Evolutionary conservation across 352 stramenopile genomes (phyloP).

Genomic region (Phytopythium helicoides): DNA sequence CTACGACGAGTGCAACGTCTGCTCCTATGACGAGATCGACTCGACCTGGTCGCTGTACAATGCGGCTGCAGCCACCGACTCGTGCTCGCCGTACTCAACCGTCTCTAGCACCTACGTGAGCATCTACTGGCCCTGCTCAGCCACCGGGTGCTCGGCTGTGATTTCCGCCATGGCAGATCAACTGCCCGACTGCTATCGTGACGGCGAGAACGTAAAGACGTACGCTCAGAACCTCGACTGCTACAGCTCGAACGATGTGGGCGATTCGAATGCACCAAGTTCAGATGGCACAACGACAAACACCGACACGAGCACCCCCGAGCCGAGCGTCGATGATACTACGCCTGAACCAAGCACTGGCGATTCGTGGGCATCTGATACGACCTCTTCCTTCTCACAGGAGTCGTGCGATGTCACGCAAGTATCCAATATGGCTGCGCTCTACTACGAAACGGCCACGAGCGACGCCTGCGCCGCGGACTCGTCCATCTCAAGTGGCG

Average conservation of each 20-base stretch:
- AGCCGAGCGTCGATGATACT: too few species aligned
- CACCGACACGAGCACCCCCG: background rate
- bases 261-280: background rate
- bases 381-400: background rate
- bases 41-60: slow-evolving; percentile 3
- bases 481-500: slow-evolving; percentile 6
- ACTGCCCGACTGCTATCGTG: slow-evolving; percentile 18
- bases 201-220: slow-evolving; percentile 5
- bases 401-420: slow-evolving; percentile 7
- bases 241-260: slow-evolving; percentile 1
- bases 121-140: slow-evolving; percentile 19
- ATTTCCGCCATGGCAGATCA: slow-evolving; percentile 11
- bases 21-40: background rate
- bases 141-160: slow-evolving; percentile 12
- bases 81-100: slow-evolving; percentile 12
- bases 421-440: slow-evolving; percentile 11
- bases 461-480: slow-evolving; percentile 19
- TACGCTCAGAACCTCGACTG: slow-evolving; percentile 2
- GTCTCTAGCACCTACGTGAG: slow-evolving; percentile 12
- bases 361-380: background rate
- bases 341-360: background rate
- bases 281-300: background rate
- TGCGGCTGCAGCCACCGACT: slow-evolving; percentile 7
- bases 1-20: slow-evolving; percentile 1
- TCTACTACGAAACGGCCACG: slow-evolving; percentile 14